Conservation (phyloP, 2,329 filamentous ascomycete species). For the Fusarium verrucosum region DNA sequence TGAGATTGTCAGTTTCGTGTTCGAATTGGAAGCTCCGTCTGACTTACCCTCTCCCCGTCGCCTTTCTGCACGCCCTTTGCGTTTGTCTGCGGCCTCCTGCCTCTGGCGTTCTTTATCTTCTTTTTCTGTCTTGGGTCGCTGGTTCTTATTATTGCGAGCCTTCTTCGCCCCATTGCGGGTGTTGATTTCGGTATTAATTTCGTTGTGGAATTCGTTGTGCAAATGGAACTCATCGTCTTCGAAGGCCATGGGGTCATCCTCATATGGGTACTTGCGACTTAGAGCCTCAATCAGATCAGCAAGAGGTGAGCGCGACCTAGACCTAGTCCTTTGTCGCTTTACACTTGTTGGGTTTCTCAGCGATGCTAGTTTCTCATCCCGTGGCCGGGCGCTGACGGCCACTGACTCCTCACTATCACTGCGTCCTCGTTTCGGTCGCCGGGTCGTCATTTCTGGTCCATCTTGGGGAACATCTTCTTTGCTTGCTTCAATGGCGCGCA, state of each 20-base stretch:
- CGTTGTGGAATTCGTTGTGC: no score
- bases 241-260: neutral
- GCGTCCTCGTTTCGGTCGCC: conserved; percentile 82
- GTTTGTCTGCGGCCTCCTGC: conserved; percentile 78
- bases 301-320: conserved; percentile 72
- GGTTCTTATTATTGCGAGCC: conserved; percentile 66
- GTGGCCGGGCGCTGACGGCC: conserved; percentile 21
- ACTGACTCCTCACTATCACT: conserved; percentile 96
- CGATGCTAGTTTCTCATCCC: conserved; percentile 37
- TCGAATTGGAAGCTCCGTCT: neutral
- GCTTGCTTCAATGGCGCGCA: conserved; percentile 92
- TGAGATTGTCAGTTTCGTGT: conserved; percentile 45
- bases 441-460: conserved; percentile 61
- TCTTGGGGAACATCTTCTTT: conserved; percentile 76
- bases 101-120: conserved; percentile 80
- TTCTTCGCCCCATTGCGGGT: conserved; percentile 66
- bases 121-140: conserved; percentile 70
- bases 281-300: conserved; percentile 57
- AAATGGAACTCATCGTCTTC: conserved; percentile 71
- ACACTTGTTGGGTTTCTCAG: conserved; percentile 72
- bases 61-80: conserved; percentile 83
- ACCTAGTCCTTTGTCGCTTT: conserved; percentile 87
- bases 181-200: conserved; percentile 54
- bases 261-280: conserved; percentile 53
- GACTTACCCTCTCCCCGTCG: conserved; percentile 79